Percentiles rank a stretch among this genome's conserved stretches.
Conservation (phyloP, 2,329 filamentous ascomycete species). For the Cytospora piceae region DNA sequence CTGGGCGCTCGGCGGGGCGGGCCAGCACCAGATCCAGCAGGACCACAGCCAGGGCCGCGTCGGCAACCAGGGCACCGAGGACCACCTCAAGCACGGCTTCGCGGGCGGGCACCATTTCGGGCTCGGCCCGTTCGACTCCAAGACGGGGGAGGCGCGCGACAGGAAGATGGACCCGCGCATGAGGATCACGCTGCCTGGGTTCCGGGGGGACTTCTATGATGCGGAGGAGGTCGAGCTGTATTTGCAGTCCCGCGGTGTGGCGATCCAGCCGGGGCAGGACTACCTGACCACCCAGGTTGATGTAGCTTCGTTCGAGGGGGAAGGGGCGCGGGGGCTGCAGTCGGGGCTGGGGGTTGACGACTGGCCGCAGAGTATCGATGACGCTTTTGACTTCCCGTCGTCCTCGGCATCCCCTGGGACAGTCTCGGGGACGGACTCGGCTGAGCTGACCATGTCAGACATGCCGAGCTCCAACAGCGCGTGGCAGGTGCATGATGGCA, state of each 20-base stretch:
- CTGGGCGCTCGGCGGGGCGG: constrained; percentile 27
- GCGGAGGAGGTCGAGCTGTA: constrained; percentile 77
- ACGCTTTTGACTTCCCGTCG: neutral
- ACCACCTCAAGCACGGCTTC: constrained; percentile 36
- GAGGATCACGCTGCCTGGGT: constrained; percentile 60
- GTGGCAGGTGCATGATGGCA: neutral
- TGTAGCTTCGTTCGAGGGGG: constrained; percentile 43
- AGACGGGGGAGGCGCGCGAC: constrained; percentile 46
- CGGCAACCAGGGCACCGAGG: constrained; percentile 44
- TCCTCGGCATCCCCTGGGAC: neutral
- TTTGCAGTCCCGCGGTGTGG: constrained; percentile 64
- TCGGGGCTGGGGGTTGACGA: neutral
- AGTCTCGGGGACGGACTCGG: neutral
- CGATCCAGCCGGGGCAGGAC: constrained; percentile 63
- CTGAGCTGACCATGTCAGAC: neutral
- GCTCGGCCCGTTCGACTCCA: constrained; percentile 53
- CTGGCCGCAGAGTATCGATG: constrained; percentile 14
- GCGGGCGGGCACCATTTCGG: constrained; percentile 42
- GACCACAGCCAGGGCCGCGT: constrained; percentile 30
- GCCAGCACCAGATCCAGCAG: constrained; percentile 22
- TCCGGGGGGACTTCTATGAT: constrained; percentile 78
- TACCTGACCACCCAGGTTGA: constrained; percentile 64
- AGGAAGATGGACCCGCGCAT: constrained; percentile 51
- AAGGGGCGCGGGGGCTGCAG: neutral
- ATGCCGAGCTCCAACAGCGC: neutral